phyloP scores from a whole-genome alignment of 140 eudicot genomes.

The Anethum foeniculum region DNA sequence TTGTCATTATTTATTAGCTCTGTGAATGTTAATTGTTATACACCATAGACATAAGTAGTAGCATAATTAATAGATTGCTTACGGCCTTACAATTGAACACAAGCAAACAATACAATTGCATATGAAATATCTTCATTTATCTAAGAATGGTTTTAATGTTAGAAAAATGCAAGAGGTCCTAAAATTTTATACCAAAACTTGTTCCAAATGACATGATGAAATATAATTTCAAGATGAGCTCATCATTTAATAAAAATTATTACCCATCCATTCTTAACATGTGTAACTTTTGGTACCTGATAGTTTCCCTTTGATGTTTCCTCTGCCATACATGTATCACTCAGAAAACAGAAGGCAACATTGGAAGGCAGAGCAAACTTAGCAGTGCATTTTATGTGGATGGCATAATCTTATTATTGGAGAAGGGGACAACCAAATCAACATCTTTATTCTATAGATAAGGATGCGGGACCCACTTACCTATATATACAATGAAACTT shows the following conservation, averaged over 20 bases:
- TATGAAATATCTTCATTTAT: neutral
- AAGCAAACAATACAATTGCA: neutral
- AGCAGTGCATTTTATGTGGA: neutral
- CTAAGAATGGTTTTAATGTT: neutral
- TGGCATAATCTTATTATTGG: slow-evolving; percentile 5
- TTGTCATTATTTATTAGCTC: neutral
- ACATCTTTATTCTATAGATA: slow-evolving; percentile 7
- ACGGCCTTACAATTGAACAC: neutral
- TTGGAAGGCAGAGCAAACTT: neutral
- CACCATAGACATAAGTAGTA: neutral
- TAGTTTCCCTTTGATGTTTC: no score
- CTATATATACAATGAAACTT: neutral
- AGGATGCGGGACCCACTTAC: slow-evolving; percentile 1
- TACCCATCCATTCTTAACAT: no score
- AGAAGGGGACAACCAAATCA: slow-evolving; percentile 8
- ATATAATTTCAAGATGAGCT: no score
- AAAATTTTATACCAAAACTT: no score
- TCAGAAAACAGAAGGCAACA: neutral
- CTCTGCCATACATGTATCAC: neutral
- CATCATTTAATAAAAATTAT: no score
- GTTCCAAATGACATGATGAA: no score
- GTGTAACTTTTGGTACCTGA: no score
- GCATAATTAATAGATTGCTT: neutral
- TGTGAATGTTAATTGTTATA: no score
- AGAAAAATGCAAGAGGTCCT: no score